A percentile compares a stretch with the other conserved stretches of the same genome.
phyloP scores from a whole-genome alignment of 83 land plant genomes.

The Diphasiastrum complanatum region DNA sequence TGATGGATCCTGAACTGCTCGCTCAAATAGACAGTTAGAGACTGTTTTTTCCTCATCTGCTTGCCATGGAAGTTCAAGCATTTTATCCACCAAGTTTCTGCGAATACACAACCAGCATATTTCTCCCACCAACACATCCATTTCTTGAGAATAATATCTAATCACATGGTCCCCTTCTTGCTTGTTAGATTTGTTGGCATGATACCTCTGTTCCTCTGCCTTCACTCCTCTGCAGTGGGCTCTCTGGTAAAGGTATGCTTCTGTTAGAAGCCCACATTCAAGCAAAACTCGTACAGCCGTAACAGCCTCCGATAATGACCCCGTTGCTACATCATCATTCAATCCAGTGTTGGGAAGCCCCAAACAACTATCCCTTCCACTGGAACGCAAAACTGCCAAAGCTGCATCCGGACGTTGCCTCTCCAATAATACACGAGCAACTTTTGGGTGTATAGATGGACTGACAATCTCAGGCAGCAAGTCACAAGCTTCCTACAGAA shows the following conservation, averaged over 20 bases:
- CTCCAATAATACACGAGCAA: conserved; percentile 74
- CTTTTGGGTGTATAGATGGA: conserved; percentile 66
- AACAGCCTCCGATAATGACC: conserved; percentile 70
- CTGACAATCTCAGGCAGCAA: conserved; percentile 81
- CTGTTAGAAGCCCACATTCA: conserved; percentile 83
- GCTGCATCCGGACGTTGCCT: conserved; percentile 66
- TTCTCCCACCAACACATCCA: conserved; percentile 73
- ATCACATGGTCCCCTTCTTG: conserved; percentile 3
- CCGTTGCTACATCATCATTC: conserved; percentile 17
- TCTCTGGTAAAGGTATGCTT: conserved; percentile 87
- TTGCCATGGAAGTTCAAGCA: conserved; percentile 90
- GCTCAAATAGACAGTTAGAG: conserved; percentile 57
- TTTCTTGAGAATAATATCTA: conserved; percentile 39
- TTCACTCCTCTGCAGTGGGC: conserved; percentile 39
- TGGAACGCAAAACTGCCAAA: conserved; percentile 63
- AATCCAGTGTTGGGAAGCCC: neutral
- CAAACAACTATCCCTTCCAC: conserved; percentile 52
- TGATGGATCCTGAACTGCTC: conserved; percentile 49
- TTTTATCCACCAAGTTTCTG: conserved; percentile 54
- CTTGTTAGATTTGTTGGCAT: neutral
- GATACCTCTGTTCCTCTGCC: conserved; percentile 32
- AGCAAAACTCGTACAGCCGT: conserved; percentile 77
- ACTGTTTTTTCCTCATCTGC: conserved; percentile 68
- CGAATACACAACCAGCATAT: conserved; percentile 69
- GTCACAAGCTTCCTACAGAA: conserved; percentile 57